These are phyloP conservation scores for Haberlea rhodopensis DNA, from an alignment of 257 asterid species.

Conservation along the genomic window DNA sequence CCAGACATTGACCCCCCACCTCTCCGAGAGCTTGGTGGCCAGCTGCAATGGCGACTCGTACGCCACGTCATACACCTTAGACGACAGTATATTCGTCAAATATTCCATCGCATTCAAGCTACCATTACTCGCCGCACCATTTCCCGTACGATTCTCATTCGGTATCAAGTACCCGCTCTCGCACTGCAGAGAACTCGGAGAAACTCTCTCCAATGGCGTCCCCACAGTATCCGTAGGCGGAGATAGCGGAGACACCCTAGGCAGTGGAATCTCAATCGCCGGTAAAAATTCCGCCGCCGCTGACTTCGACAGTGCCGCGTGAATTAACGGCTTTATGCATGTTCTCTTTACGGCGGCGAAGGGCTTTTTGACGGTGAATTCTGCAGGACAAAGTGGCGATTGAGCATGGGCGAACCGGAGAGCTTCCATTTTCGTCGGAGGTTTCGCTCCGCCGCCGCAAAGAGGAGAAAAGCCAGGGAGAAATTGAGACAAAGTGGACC, in stretches of 20 bases:
- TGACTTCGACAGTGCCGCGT: conserved; percentile 46
- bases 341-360: conserved; percentile 30
- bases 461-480: conserved; percentile 21
- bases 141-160: conserved; percentile 33
- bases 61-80: conserved; percentile 86
- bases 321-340: conserved; percentile 27
- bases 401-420: conserved; percentile 36
- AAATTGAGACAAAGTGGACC: background rate
- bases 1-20: conserved; percentile 70
- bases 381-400: conserved; percentile 30
- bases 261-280: conserved; percentile 19
- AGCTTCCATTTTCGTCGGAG: conserved; percentile 42
- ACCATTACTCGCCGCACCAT: conserved; percentile 29
- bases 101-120: conserved; percentile 55
- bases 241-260: conserved; percentile 22
- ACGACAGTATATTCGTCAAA: conserved; percentile 61
- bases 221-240: conserved; percentile 25
- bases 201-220: conserved; percentile 36
- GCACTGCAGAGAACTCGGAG: conserved; percentile 55
- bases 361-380: conserved; percentile 27
- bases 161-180: conserved; percentile 58
- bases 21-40: conserved; percentile 64
- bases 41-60: conserved; percentile 70
- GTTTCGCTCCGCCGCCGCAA: conserved; percentile 22
- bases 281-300: conserved; percentile 31